A percentile compares a stretch with the other conserved stretches of the same genome.
Evolutionary conservation across 306 rosid species (phyloP).

Genomic region (Albizia julibrissin): DNA sequence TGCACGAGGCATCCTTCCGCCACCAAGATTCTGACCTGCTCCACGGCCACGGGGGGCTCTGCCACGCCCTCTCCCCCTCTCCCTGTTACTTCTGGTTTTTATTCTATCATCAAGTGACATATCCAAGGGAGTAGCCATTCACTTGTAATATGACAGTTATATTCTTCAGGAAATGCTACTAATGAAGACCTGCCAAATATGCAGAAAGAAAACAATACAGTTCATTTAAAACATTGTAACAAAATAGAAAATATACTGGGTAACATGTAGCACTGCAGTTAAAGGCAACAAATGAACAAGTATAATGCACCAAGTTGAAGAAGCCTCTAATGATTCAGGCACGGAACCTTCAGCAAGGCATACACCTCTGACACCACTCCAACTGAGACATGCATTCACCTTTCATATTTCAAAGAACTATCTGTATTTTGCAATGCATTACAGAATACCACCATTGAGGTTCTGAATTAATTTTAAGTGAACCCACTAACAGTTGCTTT

Average conservation of each 20-base stretch:
- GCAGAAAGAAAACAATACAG: neutral
- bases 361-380: neutral
- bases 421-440: neutral
- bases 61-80: conserved; percentile 74
- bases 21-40: conserved; percentile 49
- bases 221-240: neutral
- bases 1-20: conserved; percentile 51
- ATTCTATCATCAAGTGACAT: conserved; percentile 84
- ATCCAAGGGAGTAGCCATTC: conserved; percentile 85
- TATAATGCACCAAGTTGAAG: neutral
- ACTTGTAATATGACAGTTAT: conserved; percentile 6
- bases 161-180: conserved; percentile 21
- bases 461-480: neutral
- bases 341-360: neutral
- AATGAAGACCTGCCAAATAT: conserved; percentile 25
- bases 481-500: neutral
- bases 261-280: neutral
- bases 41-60: conserved; percentile 75
- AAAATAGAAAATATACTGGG: neutral
- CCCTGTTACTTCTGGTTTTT: conserved; percentile 65
- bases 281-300: neutral
- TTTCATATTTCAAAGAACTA: neutral
- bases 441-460: neutral
- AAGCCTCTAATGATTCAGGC: neutral
- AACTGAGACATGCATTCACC: neutral